Evolutionary conservation across 257 asterid genomes (phyloP), one percentile per base, ranked within the genome.

Genomic region (Fraxinus anomala): DNA sequence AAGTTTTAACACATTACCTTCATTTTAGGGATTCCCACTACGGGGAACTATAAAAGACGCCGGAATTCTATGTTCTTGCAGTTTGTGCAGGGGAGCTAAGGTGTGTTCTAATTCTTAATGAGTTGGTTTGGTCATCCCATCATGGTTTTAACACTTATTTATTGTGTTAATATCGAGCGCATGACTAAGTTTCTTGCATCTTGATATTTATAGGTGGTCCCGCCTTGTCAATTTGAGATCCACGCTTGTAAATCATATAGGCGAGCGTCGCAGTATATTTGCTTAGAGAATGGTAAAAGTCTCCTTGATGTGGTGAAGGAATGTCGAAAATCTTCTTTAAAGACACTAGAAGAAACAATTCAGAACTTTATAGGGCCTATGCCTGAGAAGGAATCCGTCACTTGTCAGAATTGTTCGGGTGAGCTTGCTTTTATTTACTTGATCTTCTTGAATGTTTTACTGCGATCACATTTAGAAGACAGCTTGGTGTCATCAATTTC

Each of bases 201-300:
- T 75, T 67, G 31, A 16, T 72, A 39, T 71, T 81, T 77, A 24
- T 79, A 93, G 99, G 94, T 92, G 76, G 87, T 96, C 54, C 96
- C 99, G 47, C 97, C 99, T 75, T 90, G 96, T 83, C 89, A 94
- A 76, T 96, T 96, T 91, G 99, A 96, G 89, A 92, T 93, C 70
- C 99, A 96, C 83, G 99, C 99, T 9, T 88, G 96, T 85, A 92
- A 90, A 81, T 86, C 97, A 23, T 96, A 96, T 84, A 91, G 96
- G 86, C 98, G 97, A 36, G 99, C 99, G 74, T 88, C 99, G 40
- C 94, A 92, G 78, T 93, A 93, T 86, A 92, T 96, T 71, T 96
- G 98, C 86, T 84, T 96, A 34, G 99, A 93, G 82, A 96, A 96
- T 71, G 98, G 99, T 47, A 96, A 91, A 84, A 92, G 99, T 81